These are phyloP conservation scores for Crithidia brevicula DNA, from an alignment of 208 protist genomes.

Conservation along the genomic window DNA sequence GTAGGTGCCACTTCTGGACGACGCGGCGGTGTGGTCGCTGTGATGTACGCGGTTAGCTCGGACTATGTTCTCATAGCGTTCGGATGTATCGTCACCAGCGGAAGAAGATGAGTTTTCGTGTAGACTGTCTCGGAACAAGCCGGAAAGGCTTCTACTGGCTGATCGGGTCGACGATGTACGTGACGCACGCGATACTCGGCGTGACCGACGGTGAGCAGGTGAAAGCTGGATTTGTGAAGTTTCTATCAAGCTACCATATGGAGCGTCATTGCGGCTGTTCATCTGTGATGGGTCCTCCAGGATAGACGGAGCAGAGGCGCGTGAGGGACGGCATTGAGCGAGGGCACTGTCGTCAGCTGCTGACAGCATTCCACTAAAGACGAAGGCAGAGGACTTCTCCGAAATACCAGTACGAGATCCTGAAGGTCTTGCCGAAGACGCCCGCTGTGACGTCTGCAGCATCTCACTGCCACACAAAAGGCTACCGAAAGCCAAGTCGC, in stretches of 20 bases:
- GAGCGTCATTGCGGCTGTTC: not conserved
- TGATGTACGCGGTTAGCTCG: no score
- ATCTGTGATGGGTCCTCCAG: not conserved
- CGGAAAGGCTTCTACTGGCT: not conserved
- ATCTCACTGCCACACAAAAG: not conserved
- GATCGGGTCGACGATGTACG: not conserved
- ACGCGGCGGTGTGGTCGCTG: no score
- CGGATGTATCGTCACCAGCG: not conserved
- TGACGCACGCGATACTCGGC: not conserved
- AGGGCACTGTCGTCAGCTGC: not conserved
- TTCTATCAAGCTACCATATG: conserved; percentile 4
- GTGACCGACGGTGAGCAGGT: not conserved
- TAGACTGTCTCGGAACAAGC: not conserved
- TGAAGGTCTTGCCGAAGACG: not conserved
- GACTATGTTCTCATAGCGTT: not conserved
- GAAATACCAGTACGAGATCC: no score
- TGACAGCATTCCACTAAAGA: not conserved
- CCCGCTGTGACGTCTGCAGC: not conserved
- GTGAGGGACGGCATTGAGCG: not conserved
- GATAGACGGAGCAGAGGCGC: conserved; percentile 4
- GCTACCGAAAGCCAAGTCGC: not conserved
- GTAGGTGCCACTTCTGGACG: no score
- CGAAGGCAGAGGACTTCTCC: not conserved
- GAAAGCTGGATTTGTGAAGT: not conserved
- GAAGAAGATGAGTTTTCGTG: not conserved